These are phyloP conservation scores for Aspergillus awamori DNA, from an alignment of 2,329 filamentous ascomycete species.

Conservation along the genomic window DNA sequence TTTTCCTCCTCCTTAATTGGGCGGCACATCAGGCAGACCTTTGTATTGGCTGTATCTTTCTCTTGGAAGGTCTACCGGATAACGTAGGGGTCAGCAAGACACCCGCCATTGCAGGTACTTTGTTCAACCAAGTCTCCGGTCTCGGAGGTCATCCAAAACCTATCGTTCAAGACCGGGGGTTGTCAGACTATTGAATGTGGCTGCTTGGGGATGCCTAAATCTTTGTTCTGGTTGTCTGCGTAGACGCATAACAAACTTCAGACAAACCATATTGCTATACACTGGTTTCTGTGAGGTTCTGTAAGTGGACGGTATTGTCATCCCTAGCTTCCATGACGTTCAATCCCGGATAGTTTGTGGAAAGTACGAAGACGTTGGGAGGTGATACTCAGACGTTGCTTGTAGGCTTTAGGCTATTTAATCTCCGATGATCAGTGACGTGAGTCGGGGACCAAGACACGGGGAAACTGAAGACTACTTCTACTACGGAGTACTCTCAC, in stretches of 20 bases:
- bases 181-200: neutral
- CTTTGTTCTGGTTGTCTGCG: neutral
- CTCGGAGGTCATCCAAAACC: neutral
- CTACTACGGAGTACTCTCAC: neutral
- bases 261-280: neutral
- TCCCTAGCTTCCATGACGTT: no score
- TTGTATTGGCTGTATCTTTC: neutral
- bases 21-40: neutral
- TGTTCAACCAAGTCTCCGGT: neutral
- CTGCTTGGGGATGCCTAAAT: neutral
- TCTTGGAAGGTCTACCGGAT: neutral
- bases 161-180: neutral
- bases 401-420: neutral
- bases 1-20: neutral
- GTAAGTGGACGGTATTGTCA: neutral
- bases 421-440: neutral
- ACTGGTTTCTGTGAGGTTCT: neutral
- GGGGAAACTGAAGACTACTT: neutral
- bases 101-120: neutral
- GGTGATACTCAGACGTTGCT: neutral
- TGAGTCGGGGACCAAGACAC: neutral
- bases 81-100: neutral
- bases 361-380: neutral
- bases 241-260: neutral
- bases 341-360: no score